Conservation (phyloP, 2,329 filamentous ascomycete genomes). For the Phaeophleospora eucalypticola region DNA sequence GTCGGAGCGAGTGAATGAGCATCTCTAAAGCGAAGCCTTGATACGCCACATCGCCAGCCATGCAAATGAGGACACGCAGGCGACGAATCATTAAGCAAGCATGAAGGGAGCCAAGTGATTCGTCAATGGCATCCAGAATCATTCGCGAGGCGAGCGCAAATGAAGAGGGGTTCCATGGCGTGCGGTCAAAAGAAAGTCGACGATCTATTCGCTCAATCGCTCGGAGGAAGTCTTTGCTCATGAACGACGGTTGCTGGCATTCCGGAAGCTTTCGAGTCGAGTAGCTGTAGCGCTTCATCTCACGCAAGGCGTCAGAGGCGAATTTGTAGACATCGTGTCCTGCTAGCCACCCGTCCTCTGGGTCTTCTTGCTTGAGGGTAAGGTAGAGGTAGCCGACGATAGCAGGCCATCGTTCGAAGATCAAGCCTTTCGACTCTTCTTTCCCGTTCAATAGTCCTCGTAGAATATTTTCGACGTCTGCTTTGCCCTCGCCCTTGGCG, state of each 20-base stretch:
- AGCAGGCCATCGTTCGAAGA: constrained; percentile 68
- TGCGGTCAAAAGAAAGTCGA: constrained; percentile 62
- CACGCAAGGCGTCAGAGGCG: constrained; percentile 60
- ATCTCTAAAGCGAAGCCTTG: constrained; percentile 84
- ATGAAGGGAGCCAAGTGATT: constrained; percentile 79
- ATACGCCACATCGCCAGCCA: constrained; percentile 70
- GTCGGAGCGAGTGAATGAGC: constrained; percentile 74
- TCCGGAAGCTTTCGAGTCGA: constrained; percentile 64
- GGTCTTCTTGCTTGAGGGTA: constrained; percentile 68
- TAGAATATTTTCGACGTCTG: constrained; percentile 47
- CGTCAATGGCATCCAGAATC: constrained; percentile 75
- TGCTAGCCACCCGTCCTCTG: constrained; percentile 55
- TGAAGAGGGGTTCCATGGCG: constrained; percentile 26
- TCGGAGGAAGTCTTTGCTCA: constrained; percentile 68
- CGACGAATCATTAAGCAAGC: constrained; percentile 83
- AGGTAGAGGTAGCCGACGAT: constrained; percentile 74
- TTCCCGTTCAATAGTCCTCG: constrained; percentile 66
- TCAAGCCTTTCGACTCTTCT: constrained; percentile 53
- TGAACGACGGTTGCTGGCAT: constrained; percentile 84
- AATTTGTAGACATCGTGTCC: constrained; percentile 48
- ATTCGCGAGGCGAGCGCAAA: constrained; percentile 54
- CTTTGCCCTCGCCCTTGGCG: constrained; percentile 36
- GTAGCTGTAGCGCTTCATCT: constrained; percentile 66
- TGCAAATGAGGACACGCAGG: constrained; percentile 71
- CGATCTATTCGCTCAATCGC: constrained; percentile 76